Conservation (phyloP, 148 eudicot species). For the Rhododendron mucronatum region DNA sequence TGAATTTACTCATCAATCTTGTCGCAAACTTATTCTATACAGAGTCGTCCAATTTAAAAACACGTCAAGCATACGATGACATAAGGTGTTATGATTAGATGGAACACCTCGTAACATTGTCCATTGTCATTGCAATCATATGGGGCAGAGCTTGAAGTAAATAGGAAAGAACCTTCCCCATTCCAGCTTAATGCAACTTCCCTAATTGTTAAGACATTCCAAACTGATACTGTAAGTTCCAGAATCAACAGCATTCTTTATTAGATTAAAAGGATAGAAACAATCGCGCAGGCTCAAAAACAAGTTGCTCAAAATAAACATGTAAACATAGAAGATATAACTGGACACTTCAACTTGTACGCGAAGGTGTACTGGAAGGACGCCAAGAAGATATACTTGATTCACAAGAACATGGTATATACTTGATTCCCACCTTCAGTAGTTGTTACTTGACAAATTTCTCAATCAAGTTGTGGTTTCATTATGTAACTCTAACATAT, state of each 20-base stretch:
- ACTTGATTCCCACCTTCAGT: too few relatives aligned
- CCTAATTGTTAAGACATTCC: constrained; percentile 29
- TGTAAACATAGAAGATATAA: background rate
- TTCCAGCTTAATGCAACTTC: constrained; percentile 71
- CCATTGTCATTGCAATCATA: constrained; percentile 87
- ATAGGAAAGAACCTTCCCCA: constrained; percentile 79
- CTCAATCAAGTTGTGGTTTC: too few relatives aligned
- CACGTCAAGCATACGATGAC: background rate
- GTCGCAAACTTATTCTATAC: background rate
- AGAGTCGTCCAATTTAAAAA: background rate
- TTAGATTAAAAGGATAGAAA: background rate
- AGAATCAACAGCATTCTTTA: background rate
- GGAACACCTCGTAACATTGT: constrained; percentile 80
- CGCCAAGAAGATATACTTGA: too few relatives aligned
- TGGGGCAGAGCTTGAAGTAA: constrained; percentile 90
- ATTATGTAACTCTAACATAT: too few relatives aligned
- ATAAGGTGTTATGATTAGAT: too few relatives aligned
- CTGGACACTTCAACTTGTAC: background rate
- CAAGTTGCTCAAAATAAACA: background rate
- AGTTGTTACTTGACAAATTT: too few relatives aligned
- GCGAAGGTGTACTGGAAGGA: background rate
- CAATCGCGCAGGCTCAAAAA: background rate
- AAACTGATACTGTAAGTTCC: background rate
- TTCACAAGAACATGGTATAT: too few relatives aligned
- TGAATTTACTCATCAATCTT: background rate